Conservation (phyloP, 2,329 filamentous ascomycete species). For the Geosmithia flava region DNA sequence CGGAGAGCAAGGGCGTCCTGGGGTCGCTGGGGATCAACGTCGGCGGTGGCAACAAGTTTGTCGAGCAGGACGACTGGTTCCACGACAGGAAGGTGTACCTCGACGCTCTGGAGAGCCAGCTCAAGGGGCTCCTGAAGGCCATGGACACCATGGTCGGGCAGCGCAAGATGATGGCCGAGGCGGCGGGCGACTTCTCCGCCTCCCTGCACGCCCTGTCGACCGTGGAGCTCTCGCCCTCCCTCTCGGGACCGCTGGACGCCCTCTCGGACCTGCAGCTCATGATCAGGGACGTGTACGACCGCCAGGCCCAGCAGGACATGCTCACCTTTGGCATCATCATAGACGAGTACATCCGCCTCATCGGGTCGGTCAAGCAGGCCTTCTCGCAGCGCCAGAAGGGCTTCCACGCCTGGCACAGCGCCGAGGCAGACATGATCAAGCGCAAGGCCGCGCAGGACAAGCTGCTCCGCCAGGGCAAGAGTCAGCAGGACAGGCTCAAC, state of each 20-base stretch:
- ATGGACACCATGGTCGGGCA: constrained; percentile 89
- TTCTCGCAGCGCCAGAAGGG: constrained; percentile 90
- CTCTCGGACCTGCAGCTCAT: constrained; percentile 89
- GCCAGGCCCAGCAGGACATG: constrained; percentile 93
- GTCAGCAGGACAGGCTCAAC: constrained; percentile 88
- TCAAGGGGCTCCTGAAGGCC: constrained; percentile 81
- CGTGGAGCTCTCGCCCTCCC: constrained; percentile 79
- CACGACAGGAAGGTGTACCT: constrained; percentile 92
- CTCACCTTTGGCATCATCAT: constrained; percentile 94
- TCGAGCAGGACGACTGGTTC: constrained; percentile 99
- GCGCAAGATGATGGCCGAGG: constrained; percentile 85
- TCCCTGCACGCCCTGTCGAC: constrained; percentile 87
- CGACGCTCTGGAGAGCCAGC: constrained; percentile 82
- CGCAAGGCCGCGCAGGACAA: constrained; percentile 85
- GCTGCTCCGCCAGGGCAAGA: constrained; percentile 85
- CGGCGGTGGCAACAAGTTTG: constrained; percentile 73
- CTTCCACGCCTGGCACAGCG: constrained; percentile 86
- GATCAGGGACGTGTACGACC: constrained; percentile 88
- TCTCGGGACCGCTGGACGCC: constrained; percentile 81
- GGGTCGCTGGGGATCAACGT: constrained; percentile 72
- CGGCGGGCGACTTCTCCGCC: constrained; percentile 83
- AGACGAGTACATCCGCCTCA: constrained; percentile 94
- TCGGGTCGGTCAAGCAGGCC: constrained; percentile 87
- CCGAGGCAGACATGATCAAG: constrained; percentile 84
- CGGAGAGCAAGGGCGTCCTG: constrained; percentile 88